Conservation (phyloP, 495 filamentous ascomycete genomes). For the Penicillium canariense region DNA sequence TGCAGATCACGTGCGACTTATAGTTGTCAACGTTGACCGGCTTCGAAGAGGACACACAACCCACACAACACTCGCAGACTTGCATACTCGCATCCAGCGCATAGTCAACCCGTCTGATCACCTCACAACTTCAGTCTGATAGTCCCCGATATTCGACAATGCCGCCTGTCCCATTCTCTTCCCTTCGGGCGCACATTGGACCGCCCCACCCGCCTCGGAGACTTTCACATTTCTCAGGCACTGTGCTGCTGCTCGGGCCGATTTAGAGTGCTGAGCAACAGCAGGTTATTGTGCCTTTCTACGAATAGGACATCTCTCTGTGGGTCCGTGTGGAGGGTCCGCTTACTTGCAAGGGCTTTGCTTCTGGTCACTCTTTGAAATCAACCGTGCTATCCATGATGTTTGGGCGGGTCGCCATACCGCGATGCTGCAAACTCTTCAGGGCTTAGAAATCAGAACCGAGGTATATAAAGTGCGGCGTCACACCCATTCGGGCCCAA, state of each 20-base stretch:
- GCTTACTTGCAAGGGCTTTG: background rate
- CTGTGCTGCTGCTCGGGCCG: too few species aligned
- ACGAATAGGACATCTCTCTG: slow-evolving; percentile 1
- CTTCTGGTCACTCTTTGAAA: background rate
- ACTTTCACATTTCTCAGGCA: slow-evolving; percentile 7
- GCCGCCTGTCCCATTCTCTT: background rate
- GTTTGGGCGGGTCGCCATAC: background rate
- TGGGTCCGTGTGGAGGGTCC: background rate
- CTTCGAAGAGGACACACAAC: too few species aligned
- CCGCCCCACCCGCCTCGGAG: slow-evolving; percentile 6
- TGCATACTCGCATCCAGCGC: background rate
- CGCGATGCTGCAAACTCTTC: slow-evolving; percentile 7
- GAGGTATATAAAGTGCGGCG: slow-evolving; percentile 4
- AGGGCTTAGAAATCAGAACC: slow-evolving; percentile 21
- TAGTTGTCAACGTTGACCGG: too few species aligned
- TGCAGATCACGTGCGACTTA: background rate
- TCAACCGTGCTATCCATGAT: background rate
- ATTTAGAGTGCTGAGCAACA: slow-evolving; percentile 9
- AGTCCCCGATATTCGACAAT: background rate
- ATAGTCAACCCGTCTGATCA: background rate
- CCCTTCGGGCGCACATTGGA: slow-evolving; percentile 1
- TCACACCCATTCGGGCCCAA: background rate
- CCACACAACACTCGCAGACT: too few species aligned
- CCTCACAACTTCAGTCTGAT: background rate
- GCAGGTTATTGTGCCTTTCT: background rate